phyloP scores from a whole-genome alignment of 768 basidiomycete species.

The Floccularia luteovirens region DNA sequence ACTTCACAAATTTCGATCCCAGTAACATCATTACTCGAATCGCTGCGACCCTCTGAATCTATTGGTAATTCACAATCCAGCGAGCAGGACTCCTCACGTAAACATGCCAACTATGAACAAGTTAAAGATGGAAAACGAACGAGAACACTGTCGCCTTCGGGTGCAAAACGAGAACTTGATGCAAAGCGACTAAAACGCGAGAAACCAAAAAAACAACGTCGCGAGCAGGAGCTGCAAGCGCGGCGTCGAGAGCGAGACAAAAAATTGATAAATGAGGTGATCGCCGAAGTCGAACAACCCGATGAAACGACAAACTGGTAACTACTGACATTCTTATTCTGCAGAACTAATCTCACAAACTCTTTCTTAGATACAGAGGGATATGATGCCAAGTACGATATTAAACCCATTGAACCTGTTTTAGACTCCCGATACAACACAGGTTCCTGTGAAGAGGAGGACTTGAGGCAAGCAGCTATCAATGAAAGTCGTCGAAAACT shows the following conservation, averaged over 20 bases:
- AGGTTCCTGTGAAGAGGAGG: constrained; percentile 15
- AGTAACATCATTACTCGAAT: constrained; percentile 27
- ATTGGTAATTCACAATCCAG: constrained; percentile 18
- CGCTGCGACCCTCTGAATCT: constrained; percentile 23
- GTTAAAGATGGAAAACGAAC: constrained; percentile 37
- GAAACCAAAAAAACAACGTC: constrained; percentile 30
- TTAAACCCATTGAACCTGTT: constrained; percentile 9
- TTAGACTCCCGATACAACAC: not conserved
- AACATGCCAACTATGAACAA: constrained; percentile 20
- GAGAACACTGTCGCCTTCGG: constrained; percentile 39
- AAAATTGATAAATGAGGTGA: constrained; percentile 32
- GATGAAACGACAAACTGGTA: constrained; percentile 5
- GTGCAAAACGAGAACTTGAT: constrained; percentile 27
- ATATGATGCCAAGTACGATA: not conserved
- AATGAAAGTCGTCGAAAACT: constrained; percentile 62
- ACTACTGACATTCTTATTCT: too few relatives aligned
- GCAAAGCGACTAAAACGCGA: constrained; percentile 30
- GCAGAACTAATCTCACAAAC: too few relatives aligned
- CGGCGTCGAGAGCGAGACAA: constrained; percentile 28
- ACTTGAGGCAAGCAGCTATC: constrained; percentile 32
- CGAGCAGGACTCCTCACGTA: constrained; percentile 24
- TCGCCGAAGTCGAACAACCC: constrained; percentile 23
- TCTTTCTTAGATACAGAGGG: too few relatives aligned
- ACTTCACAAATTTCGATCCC: too few relatives aligned
- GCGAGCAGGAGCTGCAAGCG: constrained; percentile 27